A percentile compares a stretch with the other conserved stretches of the same genome.
These are phyloP conservation scores for Sugiyamaella mastotermitis DNA, from an alignment of 805 yeast species.

Conservation along the genomic window DNA sequence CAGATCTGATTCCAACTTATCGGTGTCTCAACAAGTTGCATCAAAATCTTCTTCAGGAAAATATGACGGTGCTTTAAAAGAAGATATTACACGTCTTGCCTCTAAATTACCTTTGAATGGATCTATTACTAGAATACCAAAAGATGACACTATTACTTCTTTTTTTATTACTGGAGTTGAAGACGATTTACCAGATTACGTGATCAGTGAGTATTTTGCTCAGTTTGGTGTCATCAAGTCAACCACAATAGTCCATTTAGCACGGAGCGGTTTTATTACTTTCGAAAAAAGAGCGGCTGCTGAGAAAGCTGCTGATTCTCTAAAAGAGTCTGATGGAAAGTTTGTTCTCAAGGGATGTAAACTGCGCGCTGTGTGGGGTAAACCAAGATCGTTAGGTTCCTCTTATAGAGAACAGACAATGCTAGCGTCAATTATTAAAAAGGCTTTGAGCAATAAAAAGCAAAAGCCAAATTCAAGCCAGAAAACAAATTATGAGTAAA, in stretches of 20 bases:
- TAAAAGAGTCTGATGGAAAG: conserved; percentile 15
- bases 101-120: conserved; percentile 47
- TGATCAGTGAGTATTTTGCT: conserved; percentile 45
- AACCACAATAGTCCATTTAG: conserved; percentile 47
- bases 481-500: too few relatives aligned
- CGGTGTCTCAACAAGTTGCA: conserved; percentile 1
- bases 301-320: conserved; percentile 32
- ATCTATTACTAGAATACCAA: background rate
- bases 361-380: conserved; percentile 28
- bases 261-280: conserved; percentile 60
- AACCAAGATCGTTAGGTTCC: conserved; percentile 22
- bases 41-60: background rate
- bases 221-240: conserved; percentile 43
- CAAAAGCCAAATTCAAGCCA: too few relatives aligned
- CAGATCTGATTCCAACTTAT: too few relatives aligned
- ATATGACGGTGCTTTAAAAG: conserved; percentile 18
- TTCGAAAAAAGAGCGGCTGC: conserved; percentile 48
- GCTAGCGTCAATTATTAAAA: too few relatives aligned
- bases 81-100: conserved; percentile 47
- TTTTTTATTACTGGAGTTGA: conserved; percentile 74
- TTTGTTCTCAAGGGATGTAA: conserved; percentile 26
- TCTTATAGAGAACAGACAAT: conserved; percentile 18
- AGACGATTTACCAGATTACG: conserved; percentile 59
- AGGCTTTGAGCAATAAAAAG: too few relatives aligned
- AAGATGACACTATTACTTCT: conserved; percentile 36